These are phyloP conservation scores for Aureobasidium sp. DNA, from an alignment of 2,329 filamentous ascomycete species.

Conservation along the genomic window DNA sequence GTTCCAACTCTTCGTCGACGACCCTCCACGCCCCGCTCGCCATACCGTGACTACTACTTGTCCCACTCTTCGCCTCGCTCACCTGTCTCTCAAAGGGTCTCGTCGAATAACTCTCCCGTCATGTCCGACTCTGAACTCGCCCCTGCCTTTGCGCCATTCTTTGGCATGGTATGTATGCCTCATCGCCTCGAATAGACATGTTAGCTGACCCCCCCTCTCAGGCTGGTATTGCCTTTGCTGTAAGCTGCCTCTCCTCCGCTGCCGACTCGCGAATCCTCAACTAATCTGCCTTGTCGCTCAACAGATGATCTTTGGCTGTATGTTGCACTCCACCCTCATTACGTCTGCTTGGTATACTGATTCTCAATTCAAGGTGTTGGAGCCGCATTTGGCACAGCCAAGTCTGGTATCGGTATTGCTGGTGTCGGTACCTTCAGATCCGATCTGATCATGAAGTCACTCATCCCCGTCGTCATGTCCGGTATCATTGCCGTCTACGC, in stretches of 20 bases:
- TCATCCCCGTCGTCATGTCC: slow-evolving; percentile 93
- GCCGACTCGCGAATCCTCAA: not conserved
- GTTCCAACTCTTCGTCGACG: not conserved
- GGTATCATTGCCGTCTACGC: slow-evolving; percentile 98
- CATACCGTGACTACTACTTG: not conserved
- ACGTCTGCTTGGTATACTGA: slow-evolving; percentile 21
- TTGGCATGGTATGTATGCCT: slow-evolving; percentile 64
- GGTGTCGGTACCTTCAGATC: slow-evolving; percentile 78
- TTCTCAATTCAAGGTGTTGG: slow-evolving; percentile 46
- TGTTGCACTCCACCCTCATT: slow-evolving; percentile 24
- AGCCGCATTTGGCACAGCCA: slow-evolving; percentile 79
- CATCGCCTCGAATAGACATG: slow-evolving; percentile 16
- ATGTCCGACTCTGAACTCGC: slow-evolving; percentile 46
- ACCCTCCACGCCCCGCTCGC: not conserved
- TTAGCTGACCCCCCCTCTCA: slow-evolving; percentile 34
- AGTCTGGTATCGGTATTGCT: slow-evolving; percentile 79
- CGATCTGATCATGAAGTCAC: slow-evolving; percentile 86
- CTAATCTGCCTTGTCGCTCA: not conserved
- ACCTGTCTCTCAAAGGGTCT: not conserved
- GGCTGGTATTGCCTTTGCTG: slow-evolving; percentile 67
- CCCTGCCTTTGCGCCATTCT: slow-evolving; percentile 78
- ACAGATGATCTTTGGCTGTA: slow-evolving; percentile 75
- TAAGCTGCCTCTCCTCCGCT: slow-evolving; percentile 25
- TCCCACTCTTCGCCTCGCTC: not conserved
- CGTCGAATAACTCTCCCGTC: slow-evolving; percentile 20